Conservation (phyloP, 2,329 filamentous ascomycete species). For the Aschersonia sp. region DNA sequence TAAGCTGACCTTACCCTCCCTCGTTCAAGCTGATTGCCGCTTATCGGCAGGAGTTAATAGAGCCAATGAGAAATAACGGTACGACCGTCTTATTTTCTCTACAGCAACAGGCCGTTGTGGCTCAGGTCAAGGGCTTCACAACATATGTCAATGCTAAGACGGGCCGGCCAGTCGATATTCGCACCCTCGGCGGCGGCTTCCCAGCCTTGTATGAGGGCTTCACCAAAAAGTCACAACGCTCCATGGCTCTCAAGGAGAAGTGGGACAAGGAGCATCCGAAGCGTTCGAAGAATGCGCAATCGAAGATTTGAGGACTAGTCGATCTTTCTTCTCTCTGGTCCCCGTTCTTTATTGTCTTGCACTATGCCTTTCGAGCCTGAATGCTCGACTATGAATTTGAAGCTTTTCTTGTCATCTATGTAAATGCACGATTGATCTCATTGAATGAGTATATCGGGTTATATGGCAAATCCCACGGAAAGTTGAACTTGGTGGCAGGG, state of each 20-base stretch:
- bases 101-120: conserved; percentile 6
- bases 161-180: conserved; percentile 4
- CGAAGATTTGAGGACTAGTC: background rate
- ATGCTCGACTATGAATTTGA: too few relatives aligned
- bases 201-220: conserved; percentile 3
- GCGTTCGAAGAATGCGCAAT: background rate
- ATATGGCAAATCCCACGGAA: too few relatives aligned
- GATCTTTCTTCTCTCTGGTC: too few relatives aligned
- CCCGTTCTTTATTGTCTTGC: too few relatives aligned
- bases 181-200: conserved; percentile 2
- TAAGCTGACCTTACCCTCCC: background rate
- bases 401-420: too few relatives aligned
- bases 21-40: conserved; percentile 4
- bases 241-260: conserved; percentile 1
- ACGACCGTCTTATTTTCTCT: conserved; percentile 4
- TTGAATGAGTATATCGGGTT: too few relatives aligned
- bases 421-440: too few relatives aligned
- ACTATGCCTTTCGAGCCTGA: too few relatives aligned
- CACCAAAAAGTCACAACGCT: background rate
- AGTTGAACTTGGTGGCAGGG: too few relatives aligned
- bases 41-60: conserved; percentile 3
- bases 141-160: conserved; percentile 4
- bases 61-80: conserved; percentile 3
- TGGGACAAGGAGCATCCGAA: conserved; percentile 2
- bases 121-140: conserved; percentile 1